phyloP scores from a whole-genome alignment of 257 asterid genomes.

The Coffea eugenioides region DNA sequence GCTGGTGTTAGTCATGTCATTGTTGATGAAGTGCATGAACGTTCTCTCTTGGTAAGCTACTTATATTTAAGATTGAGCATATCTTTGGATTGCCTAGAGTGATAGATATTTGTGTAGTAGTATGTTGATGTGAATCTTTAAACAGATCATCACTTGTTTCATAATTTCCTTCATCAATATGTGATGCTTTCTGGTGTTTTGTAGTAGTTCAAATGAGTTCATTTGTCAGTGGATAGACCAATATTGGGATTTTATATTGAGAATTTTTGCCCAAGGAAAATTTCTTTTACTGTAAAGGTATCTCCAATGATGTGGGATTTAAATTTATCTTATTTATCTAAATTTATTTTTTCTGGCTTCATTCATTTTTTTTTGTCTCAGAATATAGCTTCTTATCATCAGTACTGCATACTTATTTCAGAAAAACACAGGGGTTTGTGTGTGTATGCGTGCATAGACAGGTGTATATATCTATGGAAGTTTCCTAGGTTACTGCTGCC shows the following conservation, averaged over 20 bases:
- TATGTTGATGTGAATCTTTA: not conserved
- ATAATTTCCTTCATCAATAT: slow-evolving; percentile 8
- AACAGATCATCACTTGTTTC: not conserved
- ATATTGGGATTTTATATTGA: not conserved
- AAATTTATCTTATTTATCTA: not conserved
- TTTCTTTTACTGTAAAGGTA: not conserved
- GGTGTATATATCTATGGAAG: no score
- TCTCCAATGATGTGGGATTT: not conserved
- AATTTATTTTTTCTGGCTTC: not conserved
- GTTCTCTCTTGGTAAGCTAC: slow-evolving; percentile 90
- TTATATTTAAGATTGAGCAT: slow-evolving; percentile 2
- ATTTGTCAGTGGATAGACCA: not conserved
- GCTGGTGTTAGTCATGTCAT: slow-evolving; percentile 82
- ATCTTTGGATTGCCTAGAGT: not conserved
- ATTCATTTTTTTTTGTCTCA: not conserved
- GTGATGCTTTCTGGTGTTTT: not conserved
- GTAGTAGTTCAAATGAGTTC: not conserved
- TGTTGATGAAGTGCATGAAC: slow-evolving; percentile 98
- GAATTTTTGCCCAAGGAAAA: slow-evolving; percentile 5
- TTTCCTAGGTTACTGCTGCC: no score
- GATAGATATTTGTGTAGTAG: not conserved
- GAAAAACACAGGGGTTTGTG: not conserved
- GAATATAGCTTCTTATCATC: not conserved
- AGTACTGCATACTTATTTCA: not conserved
- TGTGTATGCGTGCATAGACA: no score